Base-by-base conservation (phyloP, 805 yeast species). In the Candida xiaguanensis region DNA sequence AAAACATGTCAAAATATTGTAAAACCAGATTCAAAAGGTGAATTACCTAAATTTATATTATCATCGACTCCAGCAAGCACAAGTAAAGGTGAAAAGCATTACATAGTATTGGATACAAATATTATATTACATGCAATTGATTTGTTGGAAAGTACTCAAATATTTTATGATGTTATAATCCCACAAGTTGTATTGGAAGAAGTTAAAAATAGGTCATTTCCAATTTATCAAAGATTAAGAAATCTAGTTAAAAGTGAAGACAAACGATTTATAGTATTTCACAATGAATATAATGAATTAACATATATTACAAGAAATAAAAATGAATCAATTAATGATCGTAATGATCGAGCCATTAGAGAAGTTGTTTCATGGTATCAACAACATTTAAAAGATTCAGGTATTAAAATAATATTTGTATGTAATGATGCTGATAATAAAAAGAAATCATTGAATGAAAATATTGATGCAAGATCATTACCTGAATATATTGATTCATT, bases 131-230 rank as follows among this genome's bases (percentile, higher is more conserved):
- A 82, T 55, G 91, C 95, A 5, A 91, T 93, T 45, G 99, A 93
- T 60, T 65, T 93, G 43, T 65, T 93, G 40, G 99, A 93, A 59
- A 82, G 79, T 51, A 71, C 72, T 15, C 72, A 75, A 22, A 82
- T 85, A 39, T 86, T 93, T 54, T 82, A 74, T 53, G 98, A 93
- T 61, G 96, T 90, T 13, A 82, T 93, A 41, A 67, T 93, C n/a
- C 96, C 98, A 1, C 99, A 93, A 58, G 85, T 95, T 5, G 97
- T 88, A 2, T 68, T 93, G 25, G 97, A 95, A 50, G 98, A 93
- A 60, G 96, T 91, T 8, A 78, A 87, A 47, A 88, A 88, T 56
- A 73, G 82, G 53, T 86, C 95, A 36, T 78, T 81, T 53, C 96
- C 99, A 3, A 81, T 91, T 14, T 93, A 90, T 58, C 80, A 85